phyloP scores from a whole-genome alignment of 73 alveolate genomes.

The Stentor roeselii region DNA sequence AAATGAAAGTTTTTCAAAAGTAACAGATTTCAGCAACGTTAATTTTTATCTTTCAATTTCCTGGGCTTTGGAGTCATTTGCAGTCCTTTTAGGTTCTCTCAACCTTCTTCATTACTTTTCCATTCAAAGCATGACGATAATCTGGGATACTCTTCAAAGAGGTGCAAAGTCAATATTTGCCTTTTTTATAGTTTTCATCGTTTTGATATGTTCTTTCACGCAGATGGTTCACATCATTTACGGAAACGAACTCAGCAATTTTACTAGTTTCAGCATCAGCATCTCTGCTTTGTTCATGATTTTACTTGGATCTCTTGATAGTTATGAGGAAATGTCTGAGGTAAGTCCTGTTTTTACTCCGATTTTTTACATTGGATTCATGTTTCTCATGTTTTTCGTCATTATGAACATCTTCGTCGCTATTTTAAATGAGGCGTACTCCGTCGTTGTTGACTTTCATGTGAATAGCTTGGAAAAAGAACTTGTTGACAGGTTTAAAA shows the following conservation, averaged over 20 bases:
- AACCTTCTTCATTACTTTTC: background rate
- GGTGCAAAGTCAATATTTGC: slow-evolving; percentile 25
- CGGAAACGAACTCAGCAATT: background rate
- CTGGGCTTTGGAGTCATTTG: slow-evolving; percentile 9
- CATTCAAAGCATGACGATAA: slow-evolving; percentile 9
- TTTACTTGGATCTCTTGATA: background rate
- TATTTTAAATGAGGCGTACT: slow-evolving; percentile 5
- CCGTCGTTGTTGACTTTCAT: background rate
- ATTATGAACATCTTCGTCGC: background rate
- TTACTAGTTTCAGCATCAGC: background rate
- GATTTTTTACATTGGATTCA: background rate
- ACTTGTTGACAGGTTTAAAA: background rate
- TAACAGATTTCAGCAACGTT: background rate
- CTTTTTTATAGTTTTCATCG: background rate
- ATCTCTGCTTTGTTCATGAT: background rate
- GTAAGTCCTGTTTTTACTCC: slow-evolving; percentile 1
- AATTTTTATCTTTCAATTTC: background rate
- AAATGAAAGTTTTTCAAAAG: background rate
- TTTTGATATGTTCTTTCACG: background rate
- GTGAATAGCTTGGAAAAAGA: background rate
- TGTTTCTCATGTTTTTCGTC: slow-evolving; percentile 16
- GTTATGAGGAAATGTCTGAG: background rate
- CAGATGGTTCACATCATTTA: background rate
- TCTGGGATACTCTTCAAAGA: slow-evolving; percentile 22
- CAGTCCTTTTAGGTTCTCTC: background rate